Conservation (phyloP, 805 yeast species). For the Hanseniaspora clermontiae region DNA sequence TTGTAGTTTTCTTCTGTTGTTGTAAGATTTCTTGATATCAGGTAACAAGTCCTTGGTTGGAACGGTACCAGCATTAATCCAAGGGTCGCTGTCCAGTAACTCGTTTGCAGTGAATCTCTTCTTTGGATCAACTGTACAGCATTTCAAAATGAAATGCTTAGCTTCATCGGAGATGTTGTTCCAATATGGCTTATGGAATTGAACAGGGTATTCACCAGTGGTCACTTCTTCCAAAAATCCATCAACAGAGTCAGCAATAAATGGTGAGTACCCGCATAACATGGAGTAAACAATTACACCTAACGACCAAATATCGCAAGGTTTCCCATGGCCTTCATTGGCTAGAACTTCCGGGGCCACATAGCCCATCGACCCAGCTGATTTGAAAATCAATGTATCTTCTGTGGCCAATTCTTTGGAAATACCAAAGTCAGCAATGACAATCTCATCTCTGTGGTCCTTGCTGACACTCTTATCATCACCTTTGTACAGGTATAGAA, state of each 20-base stretch:
- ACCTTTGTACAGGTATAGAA: slow-evolving; percentile 51
- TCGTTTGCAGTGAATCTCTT: slow-evolving; percentile 57
- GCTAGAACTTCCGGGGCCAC: slow-evolving; percentile 91
- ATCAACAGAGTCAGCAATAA: slow-evolving; percentile 66
- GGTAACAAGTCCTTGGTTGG: slow-evolving; percentile 62
- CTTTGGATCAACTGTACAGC: slow-evolving; percentile 55
- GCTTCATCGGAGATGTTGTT: slow-evolving; percentile 66
- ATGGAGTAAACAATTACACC: slow-evolving; percentile 88
- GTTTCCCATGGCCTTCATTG: slow-evolving; percentile 79
- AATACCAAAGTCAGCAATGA: slow-evolving; percentile 91
- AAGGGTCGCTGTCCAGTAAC: slow-evolving; percentile 49
- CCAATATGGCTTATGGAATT: slow-evolving; percentile 84
- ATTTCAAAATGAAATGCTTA: slow-evolving; percentile 57
- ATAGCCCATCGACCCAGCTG: slow-evolving; percentile 90
- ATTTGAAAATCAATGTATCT: slow-evolving; percentile 49
- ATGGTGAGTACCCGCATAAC: slow-evolving; percentile 85
- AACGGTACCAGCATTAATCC: slow-evolving; percentile 41
- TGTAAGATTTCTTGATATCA: slow-evolving; percentile 63
- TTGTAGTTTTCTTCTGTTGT: slow-evolving; percentile 70
- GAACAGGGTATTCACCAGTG: slow-evolving; percentile 56
- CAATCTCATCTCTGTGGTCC: slow-evolving; percentile 54
- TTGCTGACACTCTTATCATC: slow-evolving; percentile 58
- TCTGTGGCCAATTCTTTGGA: slow-evolving; percentile 59
- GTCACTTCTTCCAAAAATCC: slow-evolving; percentile 73
- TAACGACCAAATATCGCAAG: slow-evolving; percentile 91